These are phyloP conservation scores for Pogostemon cablin DNA, from an alignment of 257 asterid species.

Conservation along the genomic window DNA sequence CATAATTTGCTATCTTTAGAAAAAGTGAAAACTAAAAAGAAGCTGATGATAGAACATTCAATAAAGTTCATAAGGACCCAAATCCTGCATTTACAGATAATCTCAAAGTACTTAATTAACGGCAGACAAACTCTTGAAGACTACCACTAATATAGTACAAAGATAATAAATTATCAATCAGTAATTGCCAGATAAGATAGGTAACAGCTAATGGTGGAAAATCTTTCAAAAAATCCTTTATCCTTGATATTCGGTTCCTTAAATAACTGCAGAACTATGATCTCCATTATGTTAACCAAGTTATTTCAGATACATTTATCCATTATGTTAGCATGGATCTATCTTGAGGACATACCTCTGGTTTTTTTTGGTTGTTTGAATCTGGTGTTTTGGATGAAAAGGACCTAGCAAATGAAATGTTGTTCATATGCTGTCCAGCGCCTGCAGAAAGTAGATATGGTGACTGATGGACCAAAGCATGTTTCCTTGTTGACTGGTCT, in stretches of 20 bases:
- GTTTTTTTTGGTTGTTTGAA: slow-evolving; percentile 45
- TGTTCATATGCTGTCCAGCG: slow-evolving; percentile 35
- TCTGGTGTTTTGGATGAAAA: slow-evolving; percentile 67
- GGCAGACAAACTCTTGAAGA: slow-evolving; percentile 8
- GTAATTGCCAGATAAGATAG: slow-evolving; percentile 2
- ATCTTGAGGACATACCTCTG: slow-evolving; percentile 58
- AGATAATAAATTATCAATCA: slow-evolving; percentile 4
- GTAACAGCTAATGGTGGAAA: not conserved
- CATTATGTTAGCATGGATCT: not conserved
- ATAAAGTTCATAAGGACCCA: not conserved
- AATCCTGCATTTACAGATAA: slow-evolving; percentile 22
- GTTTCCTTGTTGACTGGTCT: slow-evolving; percentile 38
- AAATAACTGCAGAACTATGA: not conserved
- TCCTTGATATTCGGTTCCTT: not conserved
- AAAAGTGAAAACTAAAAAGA: not conserved
- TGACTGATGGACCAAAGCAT: slow-evolving; percentile 40
- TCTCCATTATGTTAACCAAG: slow-evolving; percentile 12
- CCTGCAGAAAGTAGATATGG: slow-evolving; percentile 50
- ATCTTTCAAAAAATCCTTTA: not conserved
- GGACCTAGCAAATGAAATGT: slow-evolving; percentile 50
- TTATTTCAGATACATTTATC: not conserved
- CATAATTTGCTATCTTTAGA: not conserved
- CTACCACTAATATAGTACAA: not conserved
- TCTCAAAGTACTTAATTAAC: not conserved
- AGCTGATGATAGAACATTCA: slow-evolving; percentile 1